These are phyloP conservation scores for Cutaneotrichosporon cutaneum DNA, from an alignment of 1,284 basidiomycete genomes.

Conservation along the genomic window DNA sequence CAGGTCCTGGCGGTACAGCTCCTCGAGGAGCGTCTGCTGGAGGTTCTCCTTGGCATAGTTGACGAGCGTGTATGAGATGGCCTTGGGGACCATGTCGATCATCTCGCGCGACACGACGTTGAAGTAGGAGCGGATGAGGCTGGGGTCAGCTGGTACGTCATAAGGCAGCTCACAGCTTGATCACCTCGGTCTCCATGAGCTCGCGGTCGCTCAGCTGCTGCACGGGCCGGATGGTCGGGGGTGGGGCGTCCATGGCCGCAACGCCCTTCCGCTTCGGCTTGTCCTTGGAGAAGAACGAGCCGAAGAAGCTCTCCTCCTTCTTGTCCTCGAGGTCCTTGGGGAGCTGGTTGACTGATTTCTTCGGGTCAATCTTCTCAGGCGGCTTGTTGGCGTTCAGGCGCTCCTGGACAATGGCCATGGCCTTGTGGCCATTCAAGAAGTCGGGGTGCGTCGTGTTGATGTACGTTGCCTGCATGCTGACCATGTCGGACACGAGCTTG, in stretches of 20 bases:
- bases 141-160: background rate
- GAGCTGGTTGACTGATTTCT: slow-evolving; percentile 59
- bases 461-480: slow-evolving; percentile 94
- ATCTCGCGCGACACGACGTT: slow-evolving; percentile 98
- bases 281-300: slow-evolving; percentile 77
- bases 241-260: slow-evolving; percentile 84
- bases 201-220: slow-evolving; percentile 79
- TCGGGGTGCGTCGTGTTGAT: slow-evolving; percentile 88
- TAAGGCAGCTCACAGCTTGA: slow-evolving; percentile 67
- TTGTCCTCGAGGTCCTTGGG: slow-evolving; percentile 81
- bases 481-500: slow-evolving; percentile 90
- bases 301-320: slow-evolving; percentile 91
- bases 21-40: slow-evolving; percentile 38
- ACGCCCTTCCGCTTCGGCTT: slow-evolving; percentile 72
- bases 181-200: slow-evolving; percentile 98
- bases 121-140: slow-evolving; percentile 90
- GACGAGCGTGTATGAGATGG: slow-evolving; percentile 91
- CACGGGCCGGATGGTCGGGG: slow-evolving; percentile 86
- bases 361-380: slow-evolving; percentile 64
- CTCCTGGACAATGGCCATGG: slow-evolving; percentile 85
- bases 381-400: slow-evolving; percentile 77
- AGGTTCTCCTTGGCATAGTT: slow-evolving; percentile 77
- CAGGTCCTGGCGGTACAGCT: slow-evolving; percentile 69
- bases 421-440: slow-evolving; percentile 95
- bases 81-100: slow-evolving; percentile 99